Evolutionary conservation across 140 eudicot genomes (phyloP), one percentile per base, ranked within the genome.

Genomic region (Anethum foeniculum): DNA sequence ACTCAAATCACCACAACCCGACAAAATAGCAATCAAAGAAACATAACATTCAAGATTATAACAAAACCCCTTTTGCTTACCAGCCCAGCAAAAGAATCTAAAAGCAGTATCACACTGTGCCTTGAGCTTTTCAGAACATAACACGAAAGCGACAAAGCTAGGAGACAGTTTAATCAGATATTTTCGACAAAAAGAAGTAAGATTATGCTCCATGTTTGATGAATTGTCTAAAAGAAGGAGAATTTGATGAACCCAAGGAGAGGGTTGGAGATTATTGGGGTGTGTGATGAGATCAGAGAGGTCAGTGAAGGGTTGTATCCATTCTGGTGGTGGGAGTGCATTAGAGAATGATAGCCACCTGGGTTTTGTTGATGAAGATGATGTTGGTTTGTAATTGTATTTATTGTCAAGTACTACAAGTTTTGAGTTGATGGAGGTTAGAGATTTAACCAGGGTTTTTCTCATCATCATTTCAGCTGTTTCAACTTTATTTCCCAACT

Each of bases 1-100:
- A 47, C 58, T 87, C 15, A 82, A 65, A 85, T 90, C 92, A 75
- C 84, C 71, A 51, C 68, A 86, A 44, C 2, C 82, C 81, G 85
- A 84, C 78, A 95, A 84, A 86, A 87, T 64, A 77, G 87, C 91
- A 84, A 95, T 91, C 84, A 95, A 84, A 49, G 41, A 81, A 83
- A 84, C 97, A 89, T 86, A 95, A 78, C 89, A 92, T 80, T 95
- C 95, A 56, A 90, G 87, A 81, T 77, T 86, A 81, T 92, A 97
- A 77, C 67, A 68, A 75, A 90, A 95, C 25, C 90, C 93, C 54
- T 86, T 90, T 84, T 92, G 98, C 88, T 80, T 87, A 86, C 94
- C 90, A 25, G 99, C 99, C 99, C 99, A 96, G 6, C 34, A 62
- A 68, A 91, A 96, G 81, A 96, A 91, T 80, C 96, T 85, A 13